A percentile compares a stretch with the other conserved stretches of the same genome.
These are phyloP conservation scores for Lachnellula cervina DNA, from an alignment of 2,329 filamentous ascomycete genomes.

Conservation along the genomic window DNA sequence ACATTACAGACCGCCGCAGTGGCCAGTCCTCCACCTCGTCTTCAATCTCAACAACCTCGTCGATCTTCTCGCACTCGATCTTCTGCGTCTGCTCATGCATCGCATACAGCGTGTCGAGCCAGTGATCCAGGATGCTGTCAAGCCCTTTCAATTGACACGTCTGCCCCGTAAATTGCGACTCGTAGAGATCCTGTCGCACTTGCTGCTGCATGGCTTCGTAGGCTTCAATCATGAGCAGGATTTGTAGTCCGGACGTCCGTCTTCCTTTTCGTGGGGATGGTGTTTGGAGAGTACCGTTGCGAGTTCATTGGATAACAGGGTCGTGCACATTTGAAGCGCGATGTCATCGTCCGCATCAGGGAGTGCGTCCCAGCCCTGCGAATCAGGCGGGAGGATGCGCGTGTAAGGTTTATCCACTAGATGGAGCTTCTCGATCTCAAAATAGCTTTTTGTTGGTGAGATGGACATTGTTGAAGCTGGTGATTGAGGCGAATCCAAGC, in stretches of 20 bases:
- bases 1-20: conserved; percentile 17
- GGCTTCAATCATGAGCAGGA: conserved; percentile 30
- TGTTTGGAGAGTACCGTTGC: conserved; percentile 19
- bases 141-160: conserved; percentile 14
- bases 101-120: conserved; percentile 27
- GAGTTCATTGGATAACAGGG: conserved; percentile 27
- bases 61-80: neutral
- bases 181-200: conserved; percentile 15
- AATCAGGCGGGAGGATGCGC: neutral
- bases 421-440: conserved; percentile 2
- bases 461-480: conserved; percentile 6
- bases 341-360: conserved; percentile 16
- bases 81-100: conserved; percentile 23
- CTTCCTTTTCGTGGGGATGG: conserved; percentile 9
- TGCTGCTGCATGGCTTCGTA: conserved; percentile 26
- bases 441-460: neutral
- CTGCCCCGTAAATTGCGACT: conserved; percentile 8
- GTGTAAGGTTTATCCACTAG: neutral
- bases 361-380: neutral
- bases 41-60: neutral
- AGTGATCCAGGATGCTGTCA: conserved; percentile 24
- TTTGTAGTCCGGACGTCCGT: conserved; percentile 26
- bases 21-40: conserved; percentile 5
- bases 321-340: conserved; percentile 26
- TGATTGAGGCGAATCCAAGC: conserved; percentile 12